A percentile compares a stretch with the other conserved stretches of the same genome.
phyloP scores from a whole-genome alignment of 2,329 filamentous ascomycete species.

The Neoscytalidium dimidiatum region DNA sequence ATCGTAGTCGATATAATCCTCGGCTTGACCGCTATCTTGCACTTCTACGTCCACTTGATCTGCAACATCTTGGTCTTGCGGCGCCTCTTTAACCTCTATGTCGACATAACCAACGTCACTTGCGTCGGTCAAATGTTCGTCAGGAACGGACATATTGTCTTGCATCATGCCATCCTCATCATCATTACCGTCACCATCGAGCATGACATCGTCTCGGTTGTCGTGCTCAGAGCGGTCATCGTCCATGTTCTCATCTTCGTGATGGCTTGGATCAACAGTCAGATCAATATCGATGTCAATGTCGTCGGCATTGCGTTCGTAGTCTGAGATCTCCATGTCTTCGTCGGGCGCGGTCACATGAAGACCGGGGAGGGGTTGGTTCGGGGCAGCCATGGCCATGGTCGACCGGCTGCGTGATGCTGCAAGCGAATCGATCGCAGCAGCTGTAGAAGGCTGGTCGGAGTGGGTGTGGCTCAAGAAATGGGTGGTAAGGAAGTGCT shows the following conservation, averaged over 20 bases:
- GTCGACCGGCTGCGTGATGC: neutral
- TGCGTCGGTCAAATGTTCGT: conserved; percentile 24
- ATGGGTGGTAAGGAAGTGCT: conserved; percentile 6
- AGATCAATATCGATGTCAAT: conserved; percentile 63
- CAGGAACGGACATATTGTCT: conserved; percentile 18
- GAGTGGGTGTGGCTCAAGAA: neutral
- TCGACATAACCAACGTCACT: conserved; percentile 21
- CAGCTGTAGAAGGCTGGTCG: neutral
- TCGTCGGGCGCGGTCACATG: conserved; percentile 45
- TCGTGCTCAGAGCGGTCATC: conserved; percentile 43
- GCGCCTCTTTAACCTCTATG: conserved; percentile 12
- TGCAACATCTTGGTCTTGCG: neutral
- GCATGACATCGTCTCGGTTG: conserved; percentile 40
- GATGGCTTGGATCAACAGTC: conserved; percentile 32
- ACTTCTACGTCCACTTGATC: conserved; percentile 21
- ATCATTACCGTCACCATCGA: conserved; percentile 31
- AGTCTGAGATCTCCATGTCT: conserved; percentile 58
- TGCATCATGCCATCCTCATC: conserved; percentile 21
- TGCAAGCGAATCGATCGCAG: neutral
- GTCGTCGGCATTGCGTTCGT: conserved; percentile 49
- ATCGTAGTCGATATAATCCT: conserved; percentile 20
- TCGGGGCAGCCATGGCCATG: conserved; percentile 20
- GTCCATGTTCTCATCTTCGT: conserved; percentile 56
- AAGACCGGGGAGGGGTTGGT: conserved; percentile 25
- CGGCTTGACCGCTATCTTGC: conserved; percentile 22